These are phyloP conservation scores for Wallacemonas rigidus DNA, from an alignment of 208 protist genomes.

Conservation along the genomic window DNA sequence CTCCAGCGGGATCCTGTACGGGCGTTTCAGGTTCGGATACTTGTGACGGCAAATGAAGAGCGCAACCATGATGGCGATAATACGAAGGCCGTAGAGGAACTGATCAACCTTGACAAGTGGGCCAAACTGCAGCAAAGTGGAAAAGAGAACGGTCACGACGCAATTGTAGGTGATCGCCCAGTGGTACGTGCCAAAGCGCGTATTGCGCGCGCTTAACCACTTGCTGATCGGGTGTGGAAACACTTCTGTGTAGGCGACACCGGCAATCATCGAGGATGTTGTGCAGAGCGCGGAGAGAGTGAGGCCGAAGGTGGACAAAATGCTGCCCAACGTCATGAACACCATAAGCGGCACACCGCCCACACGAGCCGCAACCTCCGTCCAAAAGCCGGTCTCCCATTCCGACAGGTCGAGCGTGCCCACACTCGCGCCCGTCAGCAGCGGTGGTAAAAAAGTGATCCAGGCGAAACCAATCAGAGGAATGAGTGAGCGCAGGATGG, in stretches of 20 bases:
- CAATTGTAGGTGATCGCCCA: constrained; percentile 75
- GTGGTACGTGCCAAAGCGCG: constrained; percentile 73
- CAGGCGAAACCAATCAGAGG: constrained; percentile 65
- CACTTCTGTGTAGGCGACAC: constrained; percentile 68
- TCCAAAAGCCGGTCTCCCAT: constrained; percentile 79
- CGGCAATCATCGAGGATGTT: constrained; percentile 64
- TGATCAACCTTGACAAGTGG: constrained; percentile 74
- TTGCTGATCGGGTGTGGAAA: constrained; percentile 59
- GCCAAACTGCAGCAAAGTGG: constrained; percentile 58
- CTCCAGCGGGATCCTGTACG: constrained; percentile 57
- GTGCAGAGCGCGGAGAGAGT: constrained; percentile 78
- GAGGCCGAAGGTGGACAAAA: constrained; percentile 69
- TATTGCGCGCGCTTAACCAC: constrained; percentile 54
- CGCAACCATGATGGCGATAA: constrained; percentile 53
- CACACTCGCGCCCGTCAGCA: constrained; percentile 67
- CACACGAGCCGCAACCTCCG: constrained; percentile 46
- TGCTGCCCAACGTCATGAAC: constrained; percentile 54
- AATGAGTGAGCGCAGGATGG: constrained; percentile 64
- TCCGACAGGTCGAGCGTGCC: constrained; percentile 51
- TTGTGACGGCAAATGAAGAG: constrained; percentile 64
- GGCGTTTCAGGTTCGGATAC: constrained; percentile 66
- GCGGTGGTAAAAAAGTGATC: constrained; percentile 74
- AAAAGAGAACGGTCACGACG: constrained; percentile 63
- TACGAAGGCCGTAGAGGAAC: constrained; percentile 72
- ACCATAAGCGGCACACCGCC: constrained; percentile 50